These are phyloP conservation scores for Aspergillus neotritici DNA, from an alignment of 2,329 filamentous ascomycete genomes.

Conservation along the genomic window DNA sequence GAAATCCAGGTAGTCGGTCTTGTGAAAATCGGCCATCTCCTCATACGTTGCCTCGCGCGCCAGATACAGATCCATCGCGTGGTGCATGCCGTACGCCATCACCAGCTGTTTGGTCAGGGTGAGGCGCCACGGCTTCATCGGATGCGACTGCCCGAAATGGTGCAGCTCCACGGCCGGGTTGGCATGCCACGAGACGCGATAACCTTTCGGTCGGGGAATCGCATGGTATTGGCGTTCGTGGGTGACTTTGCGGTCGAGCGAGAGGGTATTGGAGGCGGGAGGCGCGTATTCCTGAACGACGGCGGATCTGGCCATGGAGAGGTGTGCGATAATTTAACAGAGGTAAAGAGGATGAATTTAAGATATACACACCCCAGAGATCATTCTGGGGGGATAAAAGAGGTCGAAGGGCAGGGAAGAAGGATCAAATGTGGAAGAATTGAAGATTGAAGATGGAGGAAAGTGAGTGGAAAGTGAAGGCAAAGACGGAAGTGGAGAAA, in stretches of 20 bases:
- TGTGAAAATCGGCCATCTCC: slow-evolving; percentile 82
- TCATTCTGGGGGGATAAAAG: slow-evolving; percentile 2
- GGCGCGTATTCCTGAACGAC: slow-evolving; percentile 48
- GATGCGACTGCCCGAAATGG: slow-evolving; percentile 93
- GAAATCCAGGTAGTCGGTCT: slow-evolving; percentile 84
- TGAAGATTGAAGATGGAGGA: slow-evolving; percentile 6
- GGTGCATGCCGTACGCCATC: slow-evolving; percentile 89
- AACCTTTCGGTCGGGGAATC: slow-evolving; percentile 74
- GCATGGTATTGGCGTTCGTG: slow-evolving; percentile 56
- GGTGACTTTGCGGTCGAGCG: slow-evolving; percentile 47
- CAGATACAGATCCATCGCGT: slow-evolving; percentile 92
- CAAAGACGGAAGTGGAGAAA: not conserved
- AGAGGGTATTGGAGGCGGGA: slow-evolving; percentile 40
- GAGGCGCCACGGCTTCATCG: slow-evolving; percentile 98
- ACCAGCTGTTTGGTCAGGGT: slow-evolving; percentile 94
- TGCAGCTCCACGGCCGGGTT: slow-evolving; percentile 93
- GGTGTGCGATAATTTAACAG: not conserved
- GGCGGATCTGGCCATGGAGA: slow-evolving; percentile 38
- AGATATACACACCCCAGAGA: no score
- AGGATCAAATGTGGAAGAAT: slow-evolving; percentile 7
- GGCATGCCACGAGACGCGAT: slow-evolving; percentile 91
- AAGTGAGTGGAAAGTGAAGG: slow-evolving; percentile 3
- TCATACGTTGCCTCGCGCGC: slow-evolving; percentile 79
- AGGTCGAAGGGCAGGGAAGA: slow-evolving; percentile 1
- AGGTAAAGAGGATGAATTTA: not conserved